Percentiles rank a stretch among this genome's conserved stretches.
Evolutionary conservation across 257 asterid species (phyloP).

Genomic region (Lycium ferocissimum): DNA sequence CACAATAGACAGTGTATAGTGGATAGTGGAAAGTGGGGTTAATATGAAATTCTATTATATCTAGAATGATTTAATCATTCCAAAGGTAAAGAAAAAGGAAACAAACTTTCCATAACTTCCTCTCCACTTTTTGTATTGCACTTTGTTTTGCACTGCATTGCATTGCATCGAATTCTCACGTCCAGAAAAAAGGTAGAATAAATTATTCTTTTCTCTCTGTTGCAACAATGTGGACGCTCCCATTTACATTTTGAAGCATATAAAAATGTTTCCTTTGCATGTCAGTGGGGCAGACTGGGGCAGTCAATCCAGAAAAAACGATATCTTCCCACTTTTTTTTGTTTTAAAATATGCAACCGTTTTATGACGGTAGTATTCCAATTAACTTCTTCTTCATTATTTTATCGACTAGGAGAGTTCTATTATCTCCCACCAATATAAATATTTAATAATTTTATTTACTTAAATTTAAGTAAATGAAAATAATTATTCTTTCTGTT

Average conservation of each 20-base stretch:
- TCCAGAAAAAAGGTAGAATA: conserved; percentile 23
- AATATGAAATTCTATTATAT: too few species aligned
- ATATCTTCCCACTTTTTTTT: not conserved
- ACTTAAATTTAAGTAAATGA: not conserved
- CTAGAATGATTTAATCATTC: conserved; percentile 39
- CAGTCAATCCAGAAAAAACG: conserved; percentile 6
- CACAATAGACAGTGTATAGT: not conserved
- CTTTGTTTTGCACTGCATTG: conserved; percentile 1
- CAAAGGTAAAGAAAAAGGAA: conserved; percentile 45
- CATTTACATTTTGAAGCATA: not conserved
- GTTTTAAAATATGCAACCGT: too few species aligned
- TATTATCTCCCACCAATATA: not conserved
- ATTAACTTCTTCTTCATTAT: not conserved
- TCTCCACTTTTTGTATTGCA: not conserved
- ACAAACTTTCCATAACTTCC: conserved; percentile 50
- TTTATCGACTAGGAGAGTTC: not conserved
- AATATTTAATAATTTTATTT: not conserved
- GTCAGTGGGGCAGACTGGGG: conserved; percentile 35
- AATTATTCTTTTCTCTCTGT: not conserved
- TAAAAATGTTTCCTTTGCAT: conserved; percentile 19
- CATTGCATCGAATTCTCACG: conserved; percentile 33
- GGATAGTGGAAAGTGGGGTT: not conserved
- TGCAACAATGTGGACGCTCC: conserved; percentile 19
- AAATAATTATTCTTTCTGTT: not conserved
- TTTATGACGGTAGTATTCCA: too few species aligned